Conservation (phyloP, 768 basidiomycete species). For the Piloderma croceum region DNA sequence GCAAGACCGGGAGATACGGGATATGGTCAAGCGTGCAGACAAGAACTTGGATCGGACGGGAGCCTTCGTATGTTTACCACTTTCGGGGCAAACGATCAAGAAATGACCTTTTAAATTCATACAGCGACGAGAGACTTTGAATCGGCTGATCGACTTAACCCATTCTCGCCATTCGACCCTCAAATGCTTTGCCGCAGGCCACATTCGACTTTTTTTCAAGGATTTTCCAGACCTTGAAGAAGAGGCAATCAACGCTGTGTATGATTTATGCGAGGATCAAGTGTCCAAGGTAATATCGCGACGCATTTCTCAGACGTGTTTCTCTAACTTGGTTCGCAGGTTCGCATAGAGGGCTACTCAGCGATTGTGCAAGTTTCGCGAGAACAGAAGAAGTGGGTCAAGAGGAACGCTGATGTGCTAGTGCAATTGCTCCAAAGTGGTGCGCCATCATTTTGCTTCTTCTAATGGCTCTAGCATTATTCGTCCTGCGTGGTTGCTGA, state of each 20-base stretch:
- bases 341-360: constrained; percentile 63
- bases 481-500: neutral
- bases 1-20: constrained; percentile 35
- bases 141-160: constrained; percentile 48
- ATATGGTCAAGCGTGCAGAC: constrained; percentile 42
- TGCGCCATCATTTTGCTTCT: constrained; percentile 28
- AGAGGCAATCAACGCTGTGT: constrained; percentile 69
- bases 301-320: neutral
- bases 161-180: constrained; percentile 41
- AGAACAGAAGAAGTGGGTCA: constrained; percentile 52
- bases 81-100: constrained; percentile 4
- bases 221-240: constrained; percentile 72
- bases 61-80: constrained; percentile 27
- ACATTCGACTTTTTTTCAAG: constrained; percentile 54
- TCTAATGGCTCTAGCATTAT: neutral
- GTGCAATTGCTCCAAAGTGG: constrained; percentile 73
- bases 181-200: constrained; percentile 53
- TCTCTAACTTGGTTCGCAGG: constrained; percentile 33
- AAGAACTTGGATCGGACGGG: constrained; percentile 34
- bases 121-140: constrained; percentile 49
- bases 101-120: constrained; percentile 1
- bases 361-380: constrained; percentile 33
- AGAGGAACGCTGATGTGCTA: constrained; percentile 68
- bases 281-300: constrained; percentile 38
- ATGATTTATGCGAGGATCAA: constrained; percentile 72